phyloP scores from a whole-genome alignment of 768 basidiomycete species.

The Mycena crocata region DNA sequence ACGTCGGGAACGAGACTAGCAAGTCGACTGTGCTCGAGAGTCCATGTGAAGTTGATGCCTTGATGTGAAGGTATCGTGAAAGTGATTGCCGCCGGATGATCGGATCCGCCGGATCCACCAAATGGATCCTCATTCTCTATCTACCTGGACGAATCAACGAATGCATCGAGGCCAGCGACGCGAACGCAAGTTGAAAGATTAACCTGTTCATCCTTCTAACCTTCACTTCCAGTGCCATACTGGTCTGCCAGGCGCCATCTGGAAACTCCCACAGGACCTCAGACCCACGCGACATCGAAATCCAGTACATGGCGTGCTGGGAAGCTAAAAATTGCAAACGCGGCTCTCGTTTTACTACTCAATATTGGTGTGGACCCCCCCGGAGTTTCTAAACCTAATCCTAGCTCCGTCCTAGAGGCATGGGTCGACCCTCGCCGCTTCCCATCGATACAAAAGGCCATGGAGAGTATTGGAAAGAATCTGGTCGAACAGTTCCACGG shows the following conservation, averaged over 20 bases:
- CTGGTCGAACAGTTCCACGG: conserved; percentile 96
- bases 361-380: conserved; percentile 99
- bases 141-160: too few relatives aligned
- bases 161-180: too few relatives aligned
- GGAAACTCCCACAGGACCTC: conserved; percentile 89
- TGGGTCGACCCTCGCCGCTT: conserved; percentile 97
- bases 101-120: too few relatives aligned
- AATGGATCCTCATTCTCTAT: too few relatives aligned
- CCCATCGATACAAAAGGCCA: conserved; percentile 92
- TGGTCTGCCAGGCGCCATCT: conserved; percentile 93
- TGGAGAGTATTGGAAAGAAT: conserved; percentile 93
- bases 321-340: conserved; percentile 92
- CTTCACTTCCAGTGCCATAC: conserved; percentile 78
- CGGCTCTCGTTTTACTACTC: conserved; percentile 89
- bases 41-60: too few relatives aligned
- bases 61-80: too few relatives aligned
- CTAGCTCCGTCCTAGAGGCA: conserved; percentile 93
- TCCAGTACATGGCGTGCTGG: conserved; percentile 86
- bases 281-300: conserved; percentile 74
- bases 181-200: too few relatives aligned
- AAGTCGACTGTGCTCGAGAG: too few relatives aligned
- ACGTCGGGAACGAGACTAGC: too few relatives aligned
- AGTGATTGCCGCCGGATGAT: too few relatives aligned
- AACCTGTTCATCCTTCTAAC: too few relatives aligned
- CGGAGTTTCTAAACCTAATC: conserved; percentile 96